Percentiles rank a stretch among this genome's conserved stretches.
Conservation (phyloP, 345 rosid species). For the Gossypium thurberi region DNA sequence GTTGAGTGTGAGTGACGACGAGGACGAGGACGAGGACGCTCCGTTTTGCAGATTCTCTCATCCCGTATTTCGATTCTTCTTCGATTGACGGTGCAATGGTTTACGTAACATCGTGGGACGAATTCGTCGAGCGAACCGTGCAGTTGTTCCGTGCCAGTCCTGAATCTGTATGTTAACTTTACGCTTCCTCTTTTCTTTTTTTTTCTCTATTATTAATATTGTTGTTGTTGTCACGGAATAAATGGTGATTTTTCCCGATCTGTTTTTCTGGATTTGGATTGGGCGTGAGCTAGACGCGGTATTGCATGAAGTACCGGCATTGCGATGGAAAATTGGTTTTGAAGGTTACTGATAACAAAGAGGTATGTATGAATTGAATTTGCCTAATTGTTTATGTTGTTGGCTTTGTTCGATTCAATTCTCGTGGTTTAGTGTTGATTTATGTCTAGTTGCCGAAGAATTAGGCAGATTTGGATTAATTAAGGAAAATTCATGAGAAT, state of each 20-base stretch:
- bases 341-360: conserved; percentile 95
- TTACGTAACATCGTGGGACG: conserved; percentile 74
- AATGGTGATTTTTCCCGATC: background rate
- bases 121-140: conserved; percentile 68
- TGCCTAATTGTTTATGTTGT: background rate
- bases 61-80: background rate
- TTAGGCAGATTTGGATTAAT: conserved; percentile 3
- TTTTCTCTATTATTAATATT: background rate
- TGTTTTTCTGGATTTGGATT: conserved; percentile 10
- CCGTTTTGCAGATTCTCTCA: background rate
- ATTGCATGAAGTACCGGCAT: conserved; percentile 84
- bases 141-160: conserved; percentile 86
- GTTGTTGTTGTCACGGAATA: background rate
- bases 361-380: conserved; percentile 39
- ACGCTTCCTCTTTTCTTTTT: background rate
- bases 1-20: background rate
- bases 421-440: background rate
- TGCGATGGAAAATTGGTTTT: conserved; percentile 95
- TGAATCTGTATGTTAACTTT: conserved; percentile 47
- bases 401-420: conserved; percentile 1
- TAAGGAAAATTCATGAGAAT: background rate
- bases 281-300: conserved; percentile 56
- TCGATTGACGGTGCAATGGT: conserved; percentile 42
- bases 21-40: background rate
- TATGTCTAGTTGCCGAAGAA: background rate